Conservation (phyloP, 139 green algal genomes). For the Chara braunii region DNA sequence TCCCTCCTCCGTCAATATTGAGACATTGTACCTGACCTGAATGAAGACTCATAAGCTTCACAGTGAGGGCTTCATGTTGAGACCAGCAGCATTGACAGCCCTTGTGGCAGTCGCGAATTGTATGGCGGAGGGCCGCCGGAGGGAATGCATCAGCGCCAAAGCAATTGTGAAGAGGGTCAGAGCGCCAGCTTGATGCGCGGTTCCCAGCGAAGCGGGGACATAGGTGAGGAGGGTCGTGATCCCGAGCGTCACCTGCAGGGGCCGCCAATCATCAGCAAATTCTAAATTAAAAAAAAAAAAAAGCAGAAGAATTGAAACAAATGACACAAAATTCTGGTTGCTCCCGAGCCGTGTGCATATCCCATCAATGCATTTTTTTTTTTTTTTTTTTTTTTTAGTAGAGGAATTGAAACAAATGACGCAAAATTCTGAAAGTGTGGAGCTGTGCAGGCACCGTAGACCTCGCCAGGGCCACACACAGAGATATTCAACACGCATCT, state of each 20-base stretch:
- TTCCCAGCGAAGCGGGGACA: constrained; percentile 69
- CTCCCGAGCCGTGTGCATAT: no score
- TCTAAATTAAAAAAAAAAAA: constrained; percentile 10
- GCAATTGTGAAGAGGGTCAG: constrained; percentile 80
- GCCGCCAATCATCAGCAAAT: no score
- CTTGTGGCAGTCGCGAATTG: background rate
- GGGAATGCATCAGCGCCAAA: constrained; percentile 70
- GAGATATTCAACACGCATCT: no score
- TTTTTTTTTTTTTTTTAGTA: no score
- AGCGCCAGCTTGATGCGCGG: constrained; percentile 75
- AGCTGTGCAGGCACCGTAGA: no score
- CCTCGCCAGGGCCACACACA: no score
- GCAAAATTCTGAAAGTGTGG: no score
- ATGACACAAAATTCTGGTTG: no score
- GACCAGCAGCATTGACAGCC: background rate
- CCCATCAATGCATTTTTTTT: no score
- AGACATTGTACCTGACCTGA: background rate
- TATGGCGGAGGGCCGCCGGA: constrained; percentile 39
- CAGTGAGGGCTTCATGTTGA: background rate
- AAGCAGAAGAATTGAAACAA: no score
- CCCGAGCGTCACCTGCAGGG: constrained; percentile 43
- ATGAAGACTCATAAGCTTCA: background rate
- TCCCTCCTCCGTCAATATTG: background rate
- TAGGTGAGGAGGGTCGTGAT: constrained; percentile 45
- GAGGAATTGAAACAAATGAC: no score